phyloP scores from a whole-genome alignment of 805 yeast species.

The Schizosaccharomyces osmophilus region DNA sequence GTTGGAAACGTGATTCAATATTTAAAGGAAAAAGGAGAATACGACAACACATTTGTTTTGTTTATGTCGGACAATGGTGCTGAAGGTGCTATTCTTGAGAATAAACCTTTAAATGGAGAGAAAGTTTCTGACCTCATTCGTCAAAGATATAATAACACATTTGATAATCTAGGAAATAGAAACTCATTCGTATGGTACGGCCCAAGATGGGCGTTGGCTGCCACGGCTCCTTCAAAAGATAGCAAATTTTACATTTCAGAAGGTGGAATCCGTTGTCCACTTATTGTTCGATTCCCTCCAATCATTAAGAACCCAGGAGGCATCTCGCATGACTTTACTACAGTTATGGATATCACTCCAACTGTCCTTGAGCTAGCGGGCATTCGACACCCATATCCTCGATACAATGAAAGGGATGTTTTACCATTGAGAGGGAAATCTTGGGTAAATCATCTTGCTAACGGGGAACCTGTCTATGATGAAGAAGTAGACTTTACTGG shows the following conservation, averaged over 20 bases:
- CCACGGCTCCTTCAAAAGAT: conserved; percentile 31
- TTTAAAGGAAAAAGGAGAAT: conserved; percentile 20
- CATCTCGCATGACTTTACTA: conserved; percentile 18
- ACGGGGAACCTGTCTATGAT: background rate
- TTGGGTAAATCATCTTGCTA: background rate
- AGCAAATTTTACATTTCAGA: conserved; percentile 35
- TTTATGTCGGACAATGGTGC: conserved; percentile 46
- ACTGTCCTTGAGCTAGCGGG: conserved; percentile 28
- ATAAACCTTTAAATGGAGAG: conserved; percentile 21
- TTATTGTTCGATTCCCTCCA: conserved; percentile 19
- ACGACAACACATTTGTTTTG: conserved; percentile 30
- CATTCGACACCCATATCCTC: conserved; percentile 19
- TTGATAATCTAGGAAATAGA: conserved; percentile 24
- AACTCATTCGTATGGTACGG: conserved; percentile 29
- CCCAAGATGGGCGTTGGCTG: conserved; percentile 39
- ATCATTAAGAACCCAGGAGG: conserved; percentile 15
- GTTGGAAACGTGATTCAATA: conserved; percentile 18
- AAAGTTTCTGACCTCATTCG: background rate
- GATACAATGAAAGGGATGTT: conserved; percentile 18
- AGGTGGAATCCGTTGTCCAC: conserved; percentile 36
- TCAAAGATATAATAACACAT: conserved; percentile 18
- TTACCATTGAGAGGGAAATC: background rate
- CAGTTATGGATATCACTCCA: conserved; percentile 29
- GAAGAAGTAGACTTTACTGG: background rate
- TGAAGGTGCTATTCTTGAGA: conserved; percentile 35